Conservation (phyloP, 2,329 filamentous ascomycete genomes). For the Chalaropsis thielavioides region DNA sequence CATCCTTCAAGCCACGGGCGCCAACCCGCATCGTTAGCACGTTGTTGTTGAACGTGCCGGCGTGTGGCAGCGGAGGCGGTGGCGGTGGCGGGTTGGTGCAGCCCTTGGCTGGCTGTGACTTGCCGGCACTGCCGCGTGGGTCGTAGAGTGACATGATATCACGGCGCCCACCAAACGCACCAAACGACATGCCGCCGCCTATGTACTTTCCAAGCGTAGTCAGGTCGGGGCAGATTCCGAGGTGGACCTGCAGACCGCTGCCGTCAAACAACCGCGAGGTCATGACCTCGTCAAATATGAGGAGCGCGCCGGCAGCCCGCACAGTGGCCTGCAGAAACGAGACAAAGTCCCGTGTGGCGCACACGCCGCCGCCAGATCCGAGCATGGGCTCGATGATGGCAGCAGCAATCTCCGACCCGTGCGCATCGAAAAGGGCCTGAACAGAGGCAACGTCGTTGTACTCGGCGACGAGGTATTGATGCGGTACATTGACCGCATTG, state of each 20-base stretch:
- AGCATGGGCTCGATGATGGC: conserved; percentile 55
- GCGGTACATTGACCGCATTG: conserved; percentile 31
- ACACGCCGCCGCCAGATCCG: conserved; percentile 44
- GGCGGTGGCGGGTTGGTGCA: too few relatives aligned
- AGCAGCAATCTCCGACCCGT: conserved; percentile 35
- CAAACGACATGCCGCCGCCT: conserved; percentile 51
- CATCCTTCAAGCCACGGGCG: conserved; percentile 23
- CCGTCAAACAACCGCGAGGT: conserved; percentile 41
- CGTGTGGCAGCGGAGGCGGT: conserved; percentile 36
- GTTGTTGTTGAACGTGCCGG: conserved; percentile 58
- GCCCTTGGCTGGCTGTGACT: conserved; percentile 47
- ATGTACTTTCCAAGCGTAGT: conserved; percentile 53
- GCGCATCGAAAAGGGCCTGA: conserved; percentile 28
- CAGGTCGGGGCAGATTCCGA: conserved; percentile 41
- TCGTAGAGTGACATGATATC: conserved; percentile 47
- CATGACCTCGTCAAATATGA: conserved; percentile 61
- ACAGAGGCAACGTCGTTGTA: conserved; percentile 44
- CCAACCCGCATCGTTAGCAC: conserved; percentile 35
- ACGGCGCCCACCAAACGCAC: conserved; percentile 47
- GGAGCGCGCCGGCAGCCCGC: conserved; percentile 34
- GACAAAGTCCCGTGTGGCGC: conserved; percentile 38
- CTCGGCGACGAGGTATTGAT: conserved; percentile 43
- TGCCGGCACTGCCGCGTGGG: conserved; percentile 30
- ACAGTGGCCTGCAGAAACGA: conserved; percentile 30
- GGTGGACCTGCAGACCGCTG: conserved; percentile 33